Evolutionary conservation across 371 early-diverging fungal species (phyloP), one percentile per base, ranked within the genome.

Genomic region (Circinella umbellata): DNA sequence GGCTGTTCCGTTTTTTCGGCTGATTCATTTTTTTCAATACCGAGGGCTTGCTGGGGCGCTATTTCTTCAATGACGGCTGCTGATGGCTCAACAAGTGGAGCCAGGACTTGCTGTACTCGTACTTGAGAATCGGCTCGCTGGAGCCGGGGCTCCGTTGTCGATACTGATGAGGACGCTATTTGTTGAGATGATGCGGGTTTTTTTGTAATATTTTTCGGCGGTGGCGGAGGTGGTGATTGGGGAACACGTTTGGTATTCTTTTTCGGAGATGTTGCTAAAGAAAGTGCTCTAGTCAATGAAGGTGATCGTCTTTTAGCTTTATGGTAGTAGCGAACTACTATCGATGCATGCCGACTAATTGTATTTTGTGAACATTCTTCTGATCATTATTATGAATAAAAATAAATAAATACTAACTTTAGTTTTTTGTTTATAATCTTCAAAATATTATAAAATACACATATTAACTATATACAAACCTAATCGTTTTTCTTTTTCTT

Each of bases 41-140:
- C 17, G 37, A 51, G 14, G 15, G 51, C 53, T n/a, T 36, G 34
- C 8, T 64, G 48, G 1, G 42, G 11, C n/a, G 6, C 13, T 18
- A 60, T 10, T 47, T 67, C 67, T 60, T 67, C 60, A 10, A 67
- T 67, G 27, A 51, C 61, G 27, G 67, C 67, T 7, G 53, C 34
- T 4, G 37, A 60, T 11, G 67, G 67, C 38, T 67, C 17, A 5
- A 54, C n/a, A 20, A 59, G 46, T 9, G 46, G 49, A 9, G 67
- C 11, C 6, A 18, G 57, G 10, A 34, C 46, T 17, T 27, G 48
- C 27, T 57, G 27, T n/a, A 67, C 18, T n/a, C 42, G 18, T 55
- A 67, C 67, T 37, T 47, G 57, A 15, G 61, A 57, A 36, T 67
- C 67, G 46, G 59, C 67, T 20, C 67, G 59, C 11, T 49, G 61